These are phyloP conservation scores for Aspergillus clavatus DNA, from an alignment of 2,329 filamentous ascomycete species.

Conservation along the genomic window DNA sequence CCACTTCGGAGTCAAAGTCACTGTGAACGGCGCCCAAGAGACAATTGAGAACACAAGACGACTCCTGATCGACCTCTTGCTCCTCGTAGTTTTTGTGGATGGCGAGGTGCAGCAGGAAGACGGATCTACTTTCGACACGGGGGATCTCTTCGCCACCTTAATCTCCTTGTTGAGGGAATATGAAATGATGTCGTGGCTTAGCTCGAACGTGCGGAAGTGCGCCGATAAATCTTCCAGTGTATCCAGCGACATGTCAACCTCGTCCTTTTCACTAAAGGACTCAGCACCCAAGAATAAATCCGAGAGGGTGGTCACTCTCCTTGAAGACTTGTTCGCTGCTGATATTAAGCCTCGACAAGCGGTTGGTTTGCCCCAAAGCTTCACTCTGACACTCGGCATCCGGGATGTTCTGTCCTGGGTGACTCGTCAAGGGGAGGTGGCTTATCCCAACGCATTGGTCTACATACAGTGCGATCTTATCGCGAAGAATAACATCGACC, in stretches of 20 bases:
- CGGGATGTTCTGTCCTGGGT: constrained; percentile 43
- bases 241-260: constrained; percentile 20
- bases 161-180: constrained; percentile 67
- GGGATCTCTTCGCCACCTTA: constrained; percentile 57
- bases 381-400: constrained; percentile 40
- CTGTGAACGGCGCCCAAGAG: constrained; percentile 75
- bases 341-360: constrained; percentile 41
- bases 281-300: constrained; percentile 17
- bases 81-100: constrained; percentile 81
- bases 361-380: constrained; percentile 38
- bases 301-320: constrained; percentile 32
- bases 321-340: constrained; percentile 43
- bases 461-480: constrained; percentile 65
- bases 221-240: constrained; percentile 21
- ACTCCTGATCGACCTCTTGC: constrained; percentile 74
- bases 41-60: constrained; percentile 67
- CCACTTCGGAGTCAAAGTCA: constrained; percentile 68
- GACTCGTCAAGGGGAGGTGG: constrained; percentile 50
- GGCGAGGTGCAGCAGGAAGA: constrained; percentile 72
- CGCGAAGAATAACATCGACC: constrained; percentile 61
- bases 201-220: constrained; percentile 39
- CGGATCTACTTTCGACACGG: constrained; percentile 61
- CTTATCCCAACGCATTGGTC: constrained; percentile 58
- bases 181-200: constrained; percentile 64
- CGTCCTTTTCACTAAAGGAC: constrained; percentile 24